A percentile compares a stretch with the other conserved stretches of the same genome.
phyloP scores from a whole-genome alignment of 1,284 basidiomycete species.

The Agroathelia rolfsii region DNA sequence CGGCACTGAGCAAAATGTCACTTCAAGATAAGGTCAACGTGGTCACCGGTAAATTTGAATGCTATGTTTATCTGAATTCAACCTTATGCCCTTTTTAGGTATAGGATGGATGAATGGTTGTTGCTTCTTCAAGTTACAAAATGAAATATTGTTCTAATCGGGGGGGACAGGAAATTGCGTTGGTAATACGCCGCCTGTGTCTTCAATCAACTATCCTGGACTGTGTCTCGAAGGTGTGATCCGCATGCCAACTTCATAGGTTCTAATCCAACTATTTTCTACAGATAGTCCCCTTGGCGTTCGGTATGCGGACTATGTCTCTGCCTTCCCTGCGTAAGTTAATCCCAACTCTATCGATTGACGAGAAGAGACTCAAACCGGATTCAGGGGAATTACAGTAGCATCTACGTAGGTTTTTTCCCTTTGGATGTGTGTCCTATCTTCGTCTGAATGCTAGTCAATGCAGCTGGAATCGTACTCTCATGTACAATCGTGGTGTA shows the following conservation, averaged over 20 bases:
- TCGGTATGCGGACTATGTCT: conserved; percentile 48
- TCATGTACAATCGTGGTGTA: conserved; percentile 52
- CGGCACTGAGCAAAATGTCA: conserved; percentile 38
- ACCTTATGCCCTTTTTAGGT: no score
- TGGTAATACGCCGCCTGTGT: conserved; percentile 57
- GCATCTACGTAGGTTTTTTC: no score
- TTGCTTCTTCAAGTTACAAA: conserved; percentile 37
- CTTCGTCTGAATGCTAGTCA: no score
- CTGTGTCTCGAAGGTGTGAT: conserved; percentile 57
- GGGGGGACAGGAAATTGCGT: conserved; percentile 56
- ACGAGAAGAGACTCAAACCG: background rate
- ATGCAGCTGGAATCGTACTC: conserved; percentile 59
- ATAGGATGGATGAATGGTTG: conserved; percentile 37
- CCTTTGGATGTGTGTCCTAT: no score
- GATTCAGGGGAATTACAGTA: no score
- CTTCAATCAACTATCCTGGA: conserved; percentile 53
- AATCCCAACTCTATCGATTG: conserved; percentile 36
- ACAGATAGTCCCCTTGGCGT: conserved; percentile 52
- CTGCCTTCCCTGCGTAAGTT: conserved; percentile 59
- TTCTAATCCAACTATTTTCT: conserved; percentile 2
- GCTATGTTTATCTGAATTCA: conserved; percentile 6
- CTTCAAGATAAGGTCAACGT: conserved; percentile 46
- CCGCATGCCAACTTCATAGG: no score
- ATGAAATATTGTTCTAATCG: conserved; percentile 18
- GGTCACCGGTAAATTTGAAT: conserved; percentile 31